A percentile compares a stretch with the other conserved stretches of the same genome.
These are phyloP conservation scores for Chrysanthemum seticuspe DNA, from an alignment of 129 eudicot species.

Conservation along the genomic window DNA sequence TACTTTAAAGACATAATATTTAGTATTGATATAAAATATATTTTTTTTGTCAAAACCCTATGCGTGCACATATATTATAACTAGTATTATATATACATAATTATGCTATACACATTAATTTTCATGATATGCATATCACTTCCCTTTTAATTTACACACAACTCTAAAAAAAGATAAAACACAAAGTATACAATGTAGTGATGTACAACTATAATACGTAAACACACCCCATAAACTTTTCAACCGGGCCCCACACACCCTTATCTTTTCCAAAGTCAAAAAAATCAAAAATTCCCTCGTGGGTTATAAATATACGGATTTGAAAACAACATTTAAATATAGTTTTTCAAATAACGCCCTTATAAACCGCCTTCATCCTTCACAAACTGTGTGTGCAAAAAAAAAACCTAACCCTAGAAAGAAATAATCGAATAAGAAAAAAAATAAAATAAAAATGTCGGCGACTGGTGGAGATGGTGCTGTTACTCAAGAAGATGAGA, in stretches of 20 bases:
- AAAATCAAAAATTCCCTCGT: conserved; percentile 35
- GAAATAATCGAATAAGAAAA: background rate
- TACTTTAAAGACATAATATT: too few relatives aligned
- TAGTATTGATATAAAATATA: too few relatives aligned
- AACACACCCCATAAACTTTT: background rate
- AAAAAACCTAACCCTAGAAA: conserved; percentile 28
- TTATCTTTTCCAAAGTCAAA: conserved; percentile 27
- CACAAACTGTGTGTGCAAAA: background rate
- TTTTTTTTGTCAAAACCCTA: too few relatives aligned
- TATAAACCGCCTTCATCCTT: conserved; percentile 32
- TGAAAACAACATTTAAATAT: conserved; percentile 40
- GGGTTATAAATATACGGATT: conserved; percentile 22
- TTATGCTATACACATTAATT: too few relatives aligned
- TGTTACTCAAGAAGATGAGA: conserved; percentile 43
- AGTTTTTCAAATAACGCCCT: conserved; percentile 29
- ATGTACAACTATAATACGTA: too few relatives aligned
- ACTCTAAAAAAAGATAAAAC: too few relatives aligned
- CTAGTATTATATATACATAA: too few relatives aligned
- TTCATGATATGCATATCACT: too few relatives aligned
- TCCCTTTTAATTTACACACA: too few relatives aligned
- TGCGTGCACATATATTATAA: too few relatives aligned
- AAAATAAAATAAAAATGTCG: conserved; percentile 24
- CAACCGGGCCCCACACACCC: background rate
- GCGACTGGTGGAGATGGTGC: conserved; percentile 34
- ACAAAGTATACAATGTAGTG: too few relatives aligned